A percentile compares a stretch with the other conserved stretches of the same genome.
These are phyloP conservation scores for Suillus weaverae DNA, from an alignment of 768 basidiomycete species.

Conservation along the genomic window DNA sequence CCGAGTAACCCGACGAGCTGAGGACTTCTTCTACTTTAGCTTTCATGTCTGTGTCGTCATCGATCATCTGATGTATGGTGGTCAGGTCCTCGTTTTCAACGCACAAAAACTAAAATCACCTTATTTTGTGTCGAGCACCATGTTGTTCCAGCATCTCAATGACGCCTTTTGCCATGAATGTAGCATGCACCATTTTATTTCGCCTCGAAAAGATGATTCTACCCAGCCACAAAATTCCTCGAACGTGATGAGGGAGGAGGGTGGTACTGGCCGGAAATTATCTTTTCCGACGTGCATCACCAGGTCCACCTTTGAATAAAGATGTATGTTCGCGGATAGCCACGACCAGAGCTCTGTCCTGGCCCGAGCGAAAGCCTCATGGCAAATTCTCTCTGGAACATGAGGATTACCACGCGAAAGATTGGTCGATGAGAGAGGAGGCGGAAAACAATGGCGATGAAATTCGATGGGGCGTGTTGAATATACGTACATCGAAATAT, in stretches of 20 bases:
- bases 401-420: slow-evolving; percentile 92
- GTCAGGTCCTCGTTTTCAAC: background rate
- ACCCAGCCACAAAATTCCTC: slow-evolving; percentile 97
- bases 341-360: slow-evolving; percentile 89
- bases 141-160: slow-evolving; percentile 92
- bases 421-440: slow-evolving; percentile 94
- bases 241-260: slow-evolving; percentile 96
- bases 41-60: slow-evolving; percentile 70
- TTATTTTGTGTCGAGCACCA: slow-evolving; percentile 83
- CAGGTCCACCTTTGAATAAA: slow-evolving; percentile 95
- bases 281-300: slow-evolving; percentile 96
- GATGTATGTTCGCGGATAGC: slow-evolving; percentile 93
- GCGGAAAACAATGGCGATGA: slow-evolving; percentile 95
- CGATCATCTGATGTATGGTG: slow-evolving; percentile 51
- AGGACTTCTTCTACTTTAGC: slow-evolving; percentile 72
- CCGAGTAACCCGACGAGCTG: slow-evolving; percentile 66
- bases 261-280: slow-evolving; percentile 96
- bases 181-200: slow-evolving; percentile 88
- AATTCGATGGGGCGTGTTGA: slow-evolving; percentile 98
- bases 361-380: slow-evolving; percentile 84
- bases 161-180: slow-evolving; percentile 93
- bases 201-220: slow-evolving; percentile 87
- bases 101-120: slow-evolving; percentile 32
- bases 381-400: slow-evolving; percentile 99
- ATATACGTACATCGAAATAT: slow-evolving; percentile 99